Percentiles rank a stretch among this genome's conserved stretches.
Conservation (phyloP, 352 stramenopile genomes). For the Phytophthora chlamydospora region DNA sequence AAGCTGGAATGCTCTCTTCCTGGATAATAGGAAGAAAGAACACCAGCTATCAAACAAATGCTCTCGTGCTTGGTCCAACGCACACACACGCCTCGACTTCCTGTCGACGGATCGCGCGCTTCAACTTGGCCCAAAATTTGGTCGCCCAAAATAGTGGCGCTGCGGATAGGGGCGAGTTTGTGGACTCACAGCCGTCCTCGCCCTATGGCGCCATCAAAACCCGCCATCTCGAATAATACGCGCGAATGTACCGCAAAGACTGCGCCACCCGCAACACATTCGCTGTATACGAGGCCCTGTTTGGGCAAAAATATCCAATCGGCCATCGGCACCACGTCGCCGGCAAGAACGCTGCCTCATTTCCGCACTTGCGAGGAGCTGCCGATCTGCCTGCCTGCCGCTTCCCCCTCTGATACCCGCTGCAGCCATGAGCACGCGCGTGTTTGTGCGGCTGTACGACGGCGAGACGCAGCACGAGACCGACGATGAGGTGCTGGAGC, state of each 20-base stretch:
- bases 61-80: no score
- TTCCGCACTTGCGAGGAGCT: conserved; percentile 37
- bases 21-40: no score
- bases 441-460: conserved; percentile 84
- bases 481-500: conserved; percentile 69
- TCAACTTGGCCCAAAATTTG: neutral
- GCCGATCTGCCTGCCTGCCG: conserved; percentile 8
- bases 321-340: conserved; percentile 13
- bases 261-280: neutral
- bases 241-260: conserved; percentile 13
- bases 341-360: conserved; percentile 33
- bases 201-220: conserved; percentile 28
- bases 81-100: no score
- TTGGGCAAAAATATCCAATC: conserved; percentile 27
- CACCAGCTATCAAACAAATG: no score
- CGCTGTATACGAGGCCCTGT: conserved; percentile 13
- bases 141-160: conserved; percentile 13
- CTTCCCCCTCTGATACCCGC: neutral
- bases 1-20: no score
- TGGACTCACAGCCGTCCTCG: conserved; percentile 27
- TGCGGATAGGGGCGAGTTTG: conserved; percentile 51
- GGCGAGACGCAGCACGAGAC: conserved; percentile 54
- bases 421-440: conserved; percentile 56
- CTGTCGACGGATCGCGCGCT: neutral
- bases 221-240: conserved; percentile 1